These are phyloP conservation scores for Phialophora verrucosa DNA, from an alignment of 2,329 filamentous ascomycete genomes.

Conservation along the genomic window DNA sequence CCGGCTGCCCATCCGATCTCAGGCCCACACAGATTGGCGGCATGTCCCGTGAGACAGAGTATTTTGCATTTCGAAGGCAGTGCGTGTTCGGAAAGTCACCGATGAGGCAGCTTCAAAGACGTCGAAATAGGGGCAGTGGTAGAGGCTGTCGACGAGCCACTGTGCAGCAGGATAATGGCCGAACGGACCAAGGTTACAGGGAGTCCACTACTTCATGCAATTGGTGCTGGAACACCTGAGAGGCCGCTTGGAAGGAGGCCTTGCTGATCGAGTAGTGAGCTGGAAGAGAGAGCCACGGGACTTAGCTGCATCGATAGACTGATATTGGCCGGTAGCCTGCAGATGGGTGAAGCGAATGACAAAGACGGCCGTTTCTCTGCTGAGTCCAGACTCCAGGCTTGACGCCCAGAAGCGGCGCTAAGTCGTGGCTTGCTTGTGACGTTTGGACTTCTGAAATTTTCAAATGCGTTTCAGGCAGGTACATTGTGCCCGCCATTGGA, in stretches of 20 bases:
- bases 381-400: not conserved
- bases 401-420: no score
- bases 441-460: conserved; percentile 1
- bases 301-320: not conserved
- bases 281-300: not conserved
- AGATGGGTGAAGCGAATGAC: not conserved
- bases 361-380: not conserved
- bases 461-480: not conserved
- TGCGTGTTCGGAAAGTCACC: not conserved
- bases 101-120: not conserved
- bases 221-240: not conserved
- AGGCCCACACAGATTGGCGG: not conserved
- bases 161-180: not conserved
- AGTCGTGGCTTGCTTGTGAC: not conserved
- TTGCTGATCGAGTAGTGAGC: not conserved
- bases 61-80: not conserved
- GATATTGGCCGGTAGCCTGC: not conserved
- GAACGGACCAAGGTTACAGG: not conserved
- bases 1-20: conserved; percentile 5
- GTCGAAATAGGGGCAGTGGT: not conserved
- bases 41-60: not conserved
- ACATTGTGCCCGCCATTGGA: not conserved
- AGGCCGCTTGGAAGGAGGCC: conserved; percentile 3
- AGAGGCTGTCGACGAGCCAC: not conserved
- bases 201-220: not conserved